Evolutionary conservation across 2,329 filamentous ascomycete species (phyloP).

Genomic region (Colletotrichum sp.): DNA sequence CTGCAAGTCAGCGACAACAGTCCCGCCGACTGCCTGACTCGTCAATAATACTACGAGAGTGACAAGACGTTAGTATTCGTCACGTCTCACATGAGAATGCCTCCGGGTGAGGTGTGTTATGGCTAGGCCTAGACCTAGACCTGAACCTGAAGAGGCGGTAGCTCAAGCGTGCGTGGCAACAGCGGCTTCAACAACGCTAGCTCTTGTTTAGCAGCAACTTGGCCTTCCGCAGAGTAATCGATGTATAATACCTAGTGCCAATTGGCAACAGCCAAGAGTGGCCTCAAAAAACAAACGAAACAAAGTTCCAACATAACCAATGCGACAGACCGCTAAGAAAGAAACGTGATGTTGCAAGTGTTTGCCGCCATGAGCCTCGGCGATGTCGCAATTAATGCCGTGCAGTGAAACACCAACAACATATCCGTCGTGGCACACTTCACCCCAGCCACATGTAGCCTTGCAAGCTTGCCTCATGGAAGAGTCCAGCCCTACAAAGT

Average conservation of each 20-base stretch:
- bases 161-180: neutral
- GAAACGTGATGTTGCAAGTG: neutral
- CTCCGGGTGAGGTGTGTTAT: neutral
- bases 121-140: neutral
- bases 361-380: neutral
- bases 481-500: slow-evolving; percentile 4
- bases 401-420: neutral
- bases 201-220: neutral
- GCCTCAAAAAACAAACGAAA: neutral
- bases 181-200: neutral
- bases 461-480: neutral
- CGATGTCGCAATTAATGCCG: neutral
- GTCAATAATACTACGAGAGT: neutral
- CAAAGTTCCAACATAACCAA: neutral
- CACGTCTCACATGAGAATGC: neutral
- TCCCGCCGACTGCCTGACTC: neutral
- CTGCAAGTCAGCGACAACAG: neutral
- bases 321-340: neutral
- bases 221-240: neutral
- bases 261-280: neutral
- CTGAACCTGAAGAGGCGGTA: neutral
- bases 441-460: slow-evolving; percentile 13
- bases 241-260: neutral
- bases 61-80: neutral
- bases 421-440: slow-evolving; percentile 4